Percentiles rank a stretch among this genome's conserved stretches.
Conservation (phyloP, 139 green algal genomes). For the Edaphochlamys debaryana region DNA sequence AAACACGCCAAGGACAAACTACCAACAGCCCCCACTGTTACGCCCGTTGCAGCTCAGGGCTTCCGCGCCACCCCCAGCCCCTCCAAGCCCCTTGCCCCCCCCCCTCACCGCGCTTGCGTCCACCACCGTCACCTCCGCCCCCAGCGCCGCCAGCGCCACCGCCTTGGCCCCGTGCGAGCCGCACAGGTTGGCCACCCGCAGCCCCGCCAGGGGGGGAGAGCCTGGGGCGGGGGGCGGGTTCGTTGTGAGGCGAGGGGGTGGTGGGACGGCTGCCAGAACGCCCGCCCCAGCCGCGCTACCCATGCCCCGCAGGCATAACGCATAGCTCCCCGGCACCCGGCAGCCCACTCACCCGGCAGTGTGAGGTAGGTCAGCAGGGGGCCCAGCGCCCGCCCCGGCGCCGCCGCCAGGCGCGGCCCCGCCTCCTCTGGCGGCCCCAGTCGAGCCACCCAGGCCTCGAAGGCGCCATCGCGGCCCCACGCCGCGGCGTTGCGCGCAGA, state of each 20-base stretch:
- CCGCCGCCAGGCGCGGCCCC: slow-evolving; percentile 1
- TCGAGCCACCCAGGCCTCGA: slow-evolving; percentile 18
- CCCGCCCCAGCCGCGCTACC: background rate
- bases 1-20: no score
- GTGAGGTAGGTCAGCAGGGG: slow-evolving; percentile 31
- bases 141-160: slow-evolving; percentile 28
- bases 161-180: slow-evolving; percentile 34
- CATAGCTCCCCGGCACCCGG: no score
- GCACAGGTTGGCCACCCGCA: slow-evolving; percentile 9
- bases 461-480: slow-evolving; percentile 21
- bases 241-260: background rate
- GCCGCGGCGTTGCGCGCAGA: slow-evolving; percentile 15
- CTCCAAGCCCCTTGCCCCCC: no score
- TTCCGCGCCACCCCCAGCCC: no score
- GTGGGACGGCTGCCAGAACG: background rate
- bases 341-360: no score
- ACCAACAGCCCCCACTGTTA: background rate
- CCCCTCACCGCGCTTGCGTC: no score
- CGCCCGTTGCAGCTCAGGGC: background rate
- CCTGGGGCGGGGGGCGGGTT: background rate
- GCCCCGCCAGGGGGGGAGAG: slow-evolving; percentile 8
- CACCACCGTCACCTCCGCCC: background rate
- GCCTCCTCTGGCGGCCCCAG: background rate
- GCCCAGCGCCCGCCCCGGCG: slow-evolving; percentile 3
- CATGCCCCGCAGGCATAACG: background rate